phyloP scores from a whole-genome alignment of 768 basidiomycete species.

The Leucocoprinus birnbaumii region DNA sequence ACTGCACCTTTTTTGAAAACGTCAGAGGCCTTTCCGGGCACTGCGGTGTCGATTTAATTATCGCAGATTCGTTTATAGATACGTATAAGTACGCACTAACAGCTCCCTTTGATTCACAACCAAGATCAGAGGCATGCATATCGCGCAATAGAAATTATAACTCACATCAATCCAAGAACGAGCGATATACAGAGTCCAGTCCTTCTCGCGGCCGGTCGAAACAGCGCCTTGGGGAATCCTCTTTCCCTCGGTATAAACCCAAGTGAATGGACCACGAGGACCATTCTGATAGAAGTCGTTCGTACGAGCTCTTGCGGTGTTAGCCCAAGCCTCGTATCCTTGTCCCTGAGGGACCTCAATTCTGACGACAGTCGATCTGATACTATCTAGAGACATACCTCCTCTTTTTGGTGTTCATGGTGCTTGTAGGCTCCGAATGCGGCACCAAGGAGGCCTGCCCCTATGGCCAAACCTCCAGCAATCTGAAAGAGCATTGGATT shows the following conservation, averaged over 20 bases:
- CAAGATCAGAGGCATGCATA: neutral
- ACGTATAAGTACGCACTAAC: conserved; percentile 41
- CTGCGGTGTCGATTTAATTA: conserved; percentile 26
- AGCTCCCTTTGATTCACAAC: conserved; percentile 30
- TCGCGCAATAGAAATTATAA: neutral
- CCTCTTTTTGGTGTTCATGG: conserved; percentile 54
- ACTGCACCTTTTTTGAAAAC: conserved; percentile 60
- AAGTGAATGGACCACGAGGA: conserved; percentile 47
- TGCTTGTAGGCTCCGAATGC: conserved; percentile 51
- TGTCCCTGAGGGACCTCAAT: conserved; percentile 36
- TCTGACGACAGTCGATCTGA: too few relatives aligned
- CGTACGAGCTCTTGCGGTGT: conserved; percentile 51
- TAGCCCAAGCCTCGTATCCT: conserved; percentile 51
- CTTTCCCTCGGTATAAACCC: conserved; percentile 60
- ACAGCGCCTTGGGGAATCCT: conserved; percentile 59
- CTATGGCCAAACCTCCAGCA: conserved; percentile 61
- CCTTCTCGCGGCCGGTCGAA: conserved; percentile 51
- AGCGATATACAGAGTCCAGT: conserved; percentile 52
- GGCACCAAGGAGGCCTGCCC: conserved; percentile 46
- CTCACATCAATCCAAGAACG: conserved; percentile 58
- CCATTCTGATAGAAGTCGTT: conserved; percentile 41
- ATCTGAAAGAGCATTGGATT: conserved; percentile 36
- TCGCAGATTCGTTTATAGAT: neutral
- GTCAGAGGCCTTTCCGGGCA: conserved; percentile 62
- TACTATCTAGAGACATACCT: conserved; percentile 32